Conservation (phyloP, 257 asterid genomes). For the Solanum piurae region DNA sequence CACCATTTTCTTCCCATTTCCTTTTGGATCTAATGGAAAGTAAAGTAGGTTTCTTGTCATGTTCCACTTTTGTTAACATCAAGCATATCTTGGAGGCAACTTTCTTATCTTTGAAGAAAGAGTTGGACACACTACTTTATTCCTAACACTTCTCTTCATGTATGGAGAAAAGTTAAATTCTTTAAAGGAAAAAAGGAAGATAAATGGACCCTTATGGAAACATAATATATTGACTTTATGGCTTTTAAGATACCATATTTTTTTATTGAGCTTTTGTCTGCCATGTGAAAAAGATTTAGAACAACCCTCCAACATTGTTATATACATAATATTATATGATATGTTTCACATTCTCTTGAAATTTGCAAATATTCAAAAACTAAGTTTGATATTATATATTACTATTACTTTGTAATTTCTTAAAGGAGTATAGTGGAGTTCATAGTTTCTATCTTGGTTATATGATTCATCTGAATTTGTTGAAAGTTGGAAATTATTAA, state of each 20-base stretch:
- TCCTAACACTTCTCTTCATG: neutral
- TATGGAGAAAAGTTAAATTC: neutral
- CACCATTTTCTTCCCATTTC: neutral
- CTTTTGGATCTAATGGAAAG: neutral
- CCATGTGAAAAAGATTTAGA: neutral
- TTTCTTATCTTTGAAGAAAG: neutral
- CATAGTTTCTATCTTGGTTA: neutral
- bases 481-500: neutral
- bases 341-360: neutral
- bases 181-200: neutral
- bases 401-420: too few species aligned
- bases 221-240: neutral
- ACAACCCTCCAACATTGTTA: neutral
- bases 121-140: neutral
- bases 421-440: neutral
- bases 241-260: neutral
- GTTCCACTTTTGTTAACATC: neutral
- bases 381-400: too few species aligned
- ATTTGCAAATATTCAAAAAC: neutral
- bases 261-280: neutral
- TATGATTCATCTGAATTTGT: neutral
- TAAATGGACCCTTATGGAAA: neutral
- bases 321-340: neutral
- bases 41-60: neutral
- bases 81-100: neutral